A percentile compares a stretch with the other conserved stretches of the same genome.
These are phyloP conservation scores for Boletus fagicola DNA, from an alignment of 768 basidiomycete genomes.

Conservation along the genomic window DNA sequence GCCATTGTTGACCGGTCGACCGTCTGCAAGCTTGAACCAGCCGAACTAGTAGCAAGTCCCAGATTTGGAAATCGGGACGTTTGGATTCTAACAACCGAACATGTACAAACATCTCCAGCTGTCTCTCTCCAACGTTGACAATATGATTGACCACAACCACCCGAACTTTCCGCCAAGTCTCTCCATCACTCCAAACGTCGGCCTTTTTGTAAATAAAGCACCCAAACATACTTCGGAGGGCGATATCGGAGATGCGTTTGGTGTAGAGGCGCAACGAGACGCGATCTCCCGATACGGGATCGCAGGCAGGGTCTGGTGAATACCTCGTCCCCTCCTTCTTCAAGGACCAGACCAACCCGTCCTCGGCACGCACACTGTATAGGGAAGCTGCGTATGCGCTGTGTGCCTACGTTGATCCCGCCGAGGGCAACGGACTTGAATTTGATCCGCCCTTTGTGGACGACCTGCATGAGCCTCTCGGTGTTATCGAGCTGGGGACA, in stretches of 20 bases:
- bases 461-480: slow-evolving; percentile 17
- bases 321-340: slow-evolving; percentile 17
- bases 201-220: neutral
- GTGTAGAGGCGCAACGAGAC: slow-evolving; percentile 43
- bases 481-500: slow-evolving; percentile 72
- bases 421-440: slow-evolving; percentile 23
- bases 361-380: slow-evolving; percentile 5
- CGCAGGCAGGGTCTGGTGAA: slow-evolving; percentile 81
- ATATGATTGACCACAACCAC: slow-evolving; percentile 11
- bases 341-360: slow-evolving; percentile 3
- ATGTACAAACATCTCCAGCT: slow-evolving; percentile 2
- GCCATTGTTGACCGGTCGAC: slow-evolving; percentile 9
- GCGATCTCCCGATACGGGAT: slow-evolving; percentile 77
- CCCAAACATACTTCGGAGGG: neutral
- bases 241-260: slow-evolving; percentile 21
- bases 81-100: slow-evolving; percentile 11
- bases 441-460: slow-evolving; percentile 57
- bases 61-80: neutral
- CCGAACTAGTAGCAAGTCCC: neutral
- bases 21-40: neutral
- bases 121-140: neutral
- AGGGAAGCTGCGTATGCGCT: slow-evolving; percentile 78
- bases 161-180: slow-evolving; percentile 49
- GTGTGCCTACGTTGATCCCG: slow-evolving; percentile 49
- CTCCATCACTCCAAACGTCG: slow-evolving; percentile 36